These are phyloP conservation scores for Neoascochyta sp. DNA, from an alignment of 2,329 filamentous ascomycete genomes.

Conservation along the genomic window DNA sequence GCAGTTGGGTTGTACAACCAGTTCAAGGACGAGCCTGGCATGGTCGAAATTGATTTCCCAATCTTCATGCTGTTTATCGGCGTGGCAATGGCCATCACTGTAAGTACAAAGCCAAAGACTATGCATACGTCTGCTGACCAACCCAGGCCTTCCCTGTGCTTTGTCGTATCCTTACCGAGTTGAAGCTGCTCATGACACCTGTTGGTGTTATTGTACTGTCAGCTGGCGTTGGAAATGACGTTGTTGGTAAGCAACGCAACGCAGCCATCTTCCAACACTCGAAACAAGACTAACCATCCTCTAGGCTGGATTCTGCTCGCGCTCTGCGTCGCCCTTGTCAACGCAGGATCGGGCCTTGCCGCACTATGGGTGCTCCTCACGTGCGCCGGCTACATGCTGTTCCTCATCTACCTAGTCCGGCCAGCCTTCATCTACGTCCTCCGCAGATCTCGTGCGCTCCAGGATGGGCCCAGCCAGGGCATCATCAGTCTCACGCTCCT, in stretches of 20 bases:
- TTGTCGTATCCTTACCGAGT: conserved; percentile 86
- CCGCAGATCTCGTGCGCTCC: conserved; percentile 68
- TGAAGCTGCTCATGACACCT: conserved; percentile 77
- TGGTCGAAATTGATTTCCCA: conserved; percentile 57
- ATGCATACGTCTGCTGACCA: conserved; percentile 6
- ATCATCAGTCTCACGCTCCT: conserved; percentile 80
- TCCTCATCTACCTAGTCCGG: conserved; percentile 68
- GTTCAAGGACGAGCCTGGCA: conserved; percentile 58
- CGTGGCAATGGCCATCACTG: conserved; percentile 89
- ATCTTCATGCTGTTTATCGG: conserved; percentile 77
- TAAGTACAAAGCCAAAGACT: conserved; percentile 29
- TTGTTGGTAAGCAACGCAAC: conserved; percentile 58
- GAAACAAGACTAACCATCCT: conserved; percentile 4
- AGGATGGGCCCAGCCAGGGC: conserved; percentile 82
- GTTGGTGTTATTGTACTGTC: conserved; percentile 87
- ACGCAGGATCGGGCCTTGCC: conserved; percentile 75
- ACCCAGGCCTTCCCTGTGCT: conserved; percentile 73
- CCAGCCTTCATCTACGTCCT: conserved; percentile 74
- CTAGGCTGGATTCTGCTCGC: conserved; percentile 84
- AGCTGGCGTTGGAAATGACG: conserved; percentile 89
- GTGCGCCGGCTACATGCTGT: conserved; percentile 69
- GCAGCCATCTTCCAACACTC: not conserved
- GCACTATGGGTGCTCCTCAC: conserved; percentile 81
- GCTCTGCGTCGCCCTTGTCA: conserved; percentile 88
- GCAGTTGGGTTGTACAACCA: conserved; percentile 76